phyloP scores from a whole-genome alignment of 1,139 yeast genomes.

The Kodamaea arcana region DNA sequence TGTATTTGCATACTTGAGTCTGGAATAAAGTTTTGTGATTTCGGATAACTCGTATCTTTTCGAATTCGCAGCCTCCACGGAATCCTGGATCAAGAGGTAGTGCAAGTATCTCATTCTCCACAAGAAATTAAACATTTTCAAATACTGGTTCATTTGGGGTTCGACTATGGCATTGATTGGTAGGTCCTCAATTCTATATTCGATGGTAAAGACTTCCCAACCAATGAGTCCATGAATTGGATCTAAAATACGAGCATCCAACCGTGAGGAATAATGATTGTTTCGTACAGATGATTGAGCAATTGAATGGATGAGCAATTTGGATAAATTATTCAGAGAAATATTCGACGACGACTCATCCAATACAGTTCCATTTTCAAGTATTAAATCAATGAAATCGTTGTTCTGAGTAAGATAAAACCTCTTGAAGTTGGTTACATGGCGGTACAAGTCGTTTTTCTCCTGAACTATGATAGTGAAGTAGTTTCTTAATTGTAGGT shows the following conservation, averaged over 20 bases:
- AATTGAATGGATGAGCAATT: conserved; percentile 63
- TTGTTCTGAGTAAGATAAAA: conserved; percentile 70
- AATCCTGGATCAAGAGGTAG: conserved; percentile 44
- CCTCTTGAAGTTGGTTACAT: conserved; percentile 58
- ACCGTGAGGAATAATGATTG: conserved; percentile 32
- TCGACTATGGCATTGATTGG: conserved; percentile 42
- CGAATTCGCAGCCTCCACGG: conserved; percentile 29
- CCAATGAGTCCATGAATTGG: conserved; percentile 61
- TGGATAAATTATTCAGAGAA: conserved; percentile 63
- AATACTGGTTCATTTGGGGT: conserved; percentile 51
- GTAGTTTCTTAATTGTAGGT: conserved; percentile 53
- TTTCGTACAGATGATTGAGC: conserved; percentile 56
- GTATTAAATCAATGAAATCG: conserved; percentile 69
- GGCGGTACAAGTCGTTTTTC: conserved; percentile 49
- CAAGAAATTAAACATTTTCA: conserved; percentile 77
- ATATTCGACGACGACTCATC: conserved; percentile 60
- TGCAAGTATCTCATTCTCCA: conserved; percentile 73
- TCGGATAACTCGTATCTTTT: conserved; percentile 31
- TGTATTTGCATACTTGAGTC: conserved; percentile 6
- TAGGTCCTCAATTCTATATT: conserved; percentile 59
- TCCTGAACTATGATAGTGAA: conserved; percentile 46
- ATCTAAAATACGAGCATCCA: conserved; percentile 81
- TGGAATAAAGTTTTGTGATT: conserved; percentile 14
- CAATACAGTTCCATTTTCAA: conserved; percentile 55
- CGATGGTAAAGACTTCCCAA: conserved; percentile 93